Evolutionary conservation across 352 stramenopile genomes (phyloP).

Genomic region (Lagenidium giganteum): DNA sequence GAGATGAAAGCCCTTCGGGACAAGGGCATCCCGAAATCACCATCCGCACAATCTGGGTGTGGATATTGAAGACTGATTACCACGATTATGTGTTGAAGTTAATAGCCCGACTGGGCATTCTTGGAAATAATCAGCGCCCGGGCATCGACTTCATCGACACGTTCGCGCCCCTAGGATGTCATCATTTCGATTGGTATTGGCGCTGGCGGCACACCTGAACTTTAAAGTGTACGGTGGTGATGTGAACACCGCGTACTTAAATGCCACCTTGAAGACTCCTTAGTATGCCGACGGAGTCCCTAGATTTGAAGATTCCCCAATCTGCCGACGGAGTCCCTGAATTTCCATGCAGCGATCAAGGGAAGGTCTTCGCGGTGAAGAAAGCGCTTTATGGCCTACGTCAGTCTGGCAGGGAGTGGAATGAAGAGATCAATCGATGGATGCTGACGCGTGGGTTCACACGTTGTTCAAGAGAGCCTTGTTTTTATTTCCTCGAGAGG

Average conservation of each 20-base stretch:
- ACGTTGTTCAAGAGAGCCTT: conserved; percentile 4
- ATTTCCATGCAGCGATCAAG: background rate
- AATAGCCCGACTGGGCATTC: background rate
- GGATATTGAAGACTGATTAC: background rate
- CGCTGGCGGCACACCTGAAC: background rate
- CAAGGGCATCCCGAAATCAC: too few relatives aligned
- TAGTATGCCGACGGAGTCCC: too few relatives aligned
- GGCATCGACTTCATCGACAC: conserved; percentile 5
- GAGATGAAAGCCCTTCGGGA: too few relatives aligned
- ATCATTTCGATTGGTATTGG: background rate
- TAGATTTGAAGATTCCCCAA: conserved; percentile 2
- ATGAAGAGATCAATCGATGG: conserved; percentile 6
- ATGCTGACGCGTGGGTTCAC: background rate
- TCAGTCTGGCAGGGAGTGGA: conserved; percentile 5
- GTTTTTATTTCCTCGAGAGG: conserved; percentile 4
- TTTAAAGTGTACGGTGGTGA: conserved; percentile 4
- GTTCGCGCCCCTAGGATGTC: conserved; percentile 1
- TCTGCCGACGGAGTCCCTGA: background rate
- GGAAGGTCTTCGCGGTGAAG: background rate
- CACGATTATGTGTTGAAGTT: conserved; percentile 1
- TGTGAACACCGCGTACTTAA: conserved; percentile 9
- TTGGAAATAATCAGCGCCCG: background rate
- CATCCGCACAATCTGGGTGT: conserved; percentile 4
- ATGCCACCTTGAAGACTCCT: too few relatives aligned
- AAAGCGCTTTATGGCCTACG: conserved; percentile 8